phyloP scores from a whole-genome alignment of 2,329 filamentous ascomycete species.

The Lasiodiplodia citricola region DNA sequence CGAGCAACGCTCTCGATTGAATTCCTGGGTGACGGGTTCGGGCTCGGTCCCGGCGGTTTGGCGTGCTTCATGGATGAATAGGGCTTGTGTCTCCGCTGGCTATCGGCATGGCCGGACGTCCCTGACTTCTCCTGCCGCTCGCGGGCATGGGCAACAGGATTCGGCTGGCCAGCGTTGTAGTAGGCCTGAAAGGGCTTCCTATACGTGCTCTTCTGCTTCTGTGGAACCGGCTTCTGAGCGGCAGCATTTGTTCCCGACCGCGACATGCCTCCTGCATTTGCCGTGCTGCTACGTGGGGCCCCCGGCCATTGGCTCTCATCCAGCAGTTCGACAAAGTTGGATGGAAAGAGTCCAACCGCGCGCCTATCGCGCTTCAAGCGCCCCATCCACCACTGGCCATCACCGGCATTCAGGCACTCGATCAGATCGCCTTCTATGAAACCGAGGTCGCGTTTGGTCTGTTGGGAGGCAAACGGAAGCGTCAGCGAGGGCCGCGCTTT shows the following conservation, averaged over 20 bases:
- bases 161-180: conserved; percentile 49
- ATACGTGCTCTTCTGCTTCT: conserved; percentile 62
- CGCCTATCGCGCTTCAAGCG: conserved; percentile 86
- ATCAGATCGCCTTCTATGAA: conserved; percentile 98
- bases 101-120: conserved; percentile 38
- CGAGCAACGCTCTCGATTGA: conserved; percentile 14
- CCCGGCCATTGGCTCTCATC: conserved; percentile 81
- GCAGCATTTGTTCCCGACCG: conserved; percentile 49
- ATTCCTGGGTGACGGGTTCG: conserved; percentile 33
- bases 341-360: conserved; percentile 91
- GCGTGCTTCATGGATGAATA: conserved; percentile 59
- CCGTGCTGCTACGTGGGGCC: conserved; percentile 63
- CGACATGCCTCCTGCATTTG: conserved; percentile 39
- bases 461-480: conserved; percentile 31
- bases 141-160: conserved; percentile 46
- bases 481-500: not conserved
- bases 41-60: conserved; percentile 33
- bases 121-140: conserved; percentile 39
- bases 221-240: conserved; percentile 57
- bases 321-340: conserved; percentile 94
- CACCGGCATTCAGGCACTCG: conserved; percentile 95
- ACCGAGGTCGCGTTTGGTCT: conserved; percentile 89
- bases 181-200: conserved; percentile 71
- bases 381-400: conserved; percentile 98
- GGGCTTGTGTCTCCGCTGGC: conserved; percentile 47